These are phyloP conservation scores for Oehlia diaphana DNA, from an alignment of 192 early-diverging fungal species.

Conservation along the genomic window DNA sequence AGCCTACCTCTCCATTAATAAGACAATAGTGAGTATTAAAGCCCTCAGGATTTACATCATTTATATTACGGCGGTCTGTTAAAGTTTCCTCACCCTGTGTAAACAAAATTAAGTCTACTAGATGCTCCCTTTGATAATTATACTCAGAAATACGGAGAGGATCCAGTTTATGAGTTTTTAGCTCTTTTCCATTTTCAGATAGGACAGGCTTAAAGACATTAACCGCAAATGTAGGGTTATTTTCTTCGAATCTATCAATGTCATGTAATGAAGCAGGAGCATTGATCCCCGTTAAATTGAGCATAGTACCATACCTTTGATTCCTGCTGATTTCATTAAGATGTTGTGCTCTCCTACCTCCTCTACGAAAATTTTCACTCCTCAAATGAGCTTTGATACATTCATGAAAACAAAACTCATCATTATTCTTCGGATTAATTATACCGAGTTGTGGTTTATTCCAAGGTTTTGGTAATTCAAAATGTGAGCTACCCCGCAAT, in stretches of 20 bases:
- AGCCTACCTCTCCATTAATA: not conserved
- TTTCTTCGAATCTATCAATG: conserved; percentile 13
- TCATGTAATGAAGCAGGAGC: conserved; percentile 4
- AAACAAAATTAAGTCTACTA: conserved; percentile 11
- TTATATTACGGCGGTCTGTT: not conserved
- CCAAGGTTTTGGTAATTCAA: too few relatives aligned
- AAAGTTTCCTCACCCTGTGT: conserved; percentile 12
- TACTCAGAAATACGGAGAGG: not conserved
- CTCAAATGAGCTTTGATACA: too few relatives aligned
- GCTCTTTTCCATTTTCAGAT: too few relatives aligned
- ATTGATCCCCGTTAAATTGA: conserved; percentile 2
- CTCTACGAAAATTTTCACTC: too few relatives aligned
- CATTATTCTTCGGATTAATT: too few relatives aligned
- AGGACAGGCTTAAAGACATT: conserved; percentile 12
- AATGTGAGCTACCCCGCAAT: too few relatives aligned
- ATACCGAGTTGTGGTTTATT: too few relatives aligned
- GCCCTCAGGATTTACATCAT: not conserved
- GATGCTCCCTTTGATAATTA: conserved; percentile 8
- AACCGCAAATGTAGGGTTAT: not conserved
- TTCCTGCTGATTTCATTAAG: not conserved
- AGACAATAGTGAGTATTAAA: conserved; percentile 5
- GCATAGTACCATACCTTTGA: not conserved
- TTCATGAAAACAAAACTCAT: too few relatives aligned
- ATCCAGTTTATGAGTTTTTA: not conserved
- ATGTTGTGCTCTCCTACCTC: not conserved